phyloP scores from a whole-genome alignment of 805 yeast species.

The Starmerella sirachaensis region DNA sequence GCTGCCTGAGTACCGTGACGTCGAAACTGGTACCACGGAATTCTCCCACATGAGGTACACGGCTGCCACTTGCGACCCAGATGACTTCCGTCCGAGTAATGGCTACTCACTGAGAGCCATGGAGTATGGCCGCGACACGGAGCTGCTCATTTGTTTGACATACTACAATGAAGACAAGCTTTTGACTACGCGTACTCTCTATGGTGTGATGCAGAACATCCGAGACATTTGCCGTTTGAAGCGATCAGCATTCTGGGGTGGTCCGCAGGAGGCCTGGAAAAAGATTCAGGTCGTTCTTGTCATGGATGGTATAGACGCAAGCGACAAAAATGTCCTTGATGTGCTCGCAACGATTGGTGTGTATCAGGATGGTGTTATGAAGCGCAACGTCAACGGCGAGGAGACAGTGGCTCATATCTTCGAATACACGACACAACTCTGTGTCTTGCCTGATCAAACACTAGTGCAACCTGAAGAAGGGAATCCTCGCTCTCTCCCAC shows the following conservation, averaged over 20 bases:
- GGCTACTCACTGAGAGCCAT: constrained; percentile 47
- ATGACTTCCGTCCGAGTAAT: constrained; percentile 40
- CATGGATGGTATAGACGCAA: constrained; percentile 54
- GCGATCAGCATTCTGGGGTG: constrained; percentile 35
- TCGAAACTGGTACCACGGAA: constrained; percentile 36
- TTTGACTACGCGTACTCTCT: constrained; percentile 47
- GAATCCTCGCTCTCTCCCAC: constrained; percentile 38
- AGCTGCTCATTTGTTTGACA: constrained; percentile 49
- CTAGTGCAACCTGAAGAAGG: constrained; percentile 46
- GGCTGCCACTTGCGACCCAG: constrained; percentile 62
- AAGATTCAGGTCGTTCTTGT: constrained; percentile 52
- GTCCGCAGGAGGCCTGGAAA: constrained; percentile 49
- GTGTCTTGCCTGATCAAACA: constrained; percentile 33
- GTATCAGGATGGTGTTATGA: constrained; percentile 56
- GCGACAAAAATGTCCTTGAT: constrained; percentile 51
- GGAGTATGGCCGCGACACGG: constrained; percentile 48
- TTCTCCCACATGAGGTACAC: constrained; percentile 50
- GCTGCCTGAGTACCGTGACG: constrained; percentile 32
- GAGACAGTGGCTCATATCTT: constrained; percentile 54
- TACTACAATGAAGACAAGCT: constrained; percentile 59
- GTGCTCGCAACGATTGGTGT: constrained; percentile 53
- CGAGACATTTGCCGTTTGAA: constrained; percentile 44
- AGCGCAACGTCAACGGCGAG: constrained; percentile 45
- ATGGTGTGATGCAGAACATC: constrained; percentile 53
- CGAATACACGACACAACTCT: constrained; percentile 48